Conservation (phyloP, 78 protist genomes). For the Abeoforma whisleri region DNA sequence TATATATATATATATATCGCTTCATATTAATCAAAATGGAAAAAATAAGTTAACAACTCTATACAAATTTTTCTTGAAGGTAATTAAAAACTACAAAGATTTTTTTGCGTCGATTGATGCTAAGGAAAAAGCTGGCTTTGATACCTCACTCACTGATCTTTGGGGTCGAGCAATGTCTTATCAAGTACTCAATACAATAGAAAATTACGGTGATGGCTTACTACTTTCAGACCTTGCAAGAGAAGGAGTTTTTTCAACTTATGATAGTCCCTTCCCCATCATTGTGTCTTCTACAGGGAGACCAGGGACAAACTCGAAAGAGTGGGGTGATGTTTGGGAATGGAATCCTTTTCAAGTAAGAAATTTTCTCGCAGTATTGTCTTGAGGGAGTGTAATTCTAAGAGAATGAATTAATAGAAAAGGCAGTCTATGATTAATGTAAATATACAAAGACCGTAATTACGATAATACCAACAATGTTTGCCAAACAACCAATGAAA, state of each 20-base stretch:
- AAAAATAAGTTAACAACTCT: no score
- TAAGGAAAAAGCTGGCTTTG: conserved; percentile 22
- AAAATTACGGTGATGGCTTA: no score
- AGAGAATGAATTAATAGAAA: no score
- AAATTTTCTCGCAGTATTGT: no score
- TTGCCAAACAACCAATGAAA: no score
- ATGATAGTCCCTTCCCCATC: conserved; percentile 8
- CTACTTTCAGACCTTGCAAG: conserved; percentile 14
- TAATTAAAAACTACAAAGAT: not conserved
- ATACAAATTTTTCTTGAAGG: no score
- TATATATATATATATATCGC: not conserved
- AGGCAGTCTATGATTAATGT: no score
- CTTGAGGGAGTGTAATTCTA: no score
- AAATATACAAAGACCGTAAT: no score
- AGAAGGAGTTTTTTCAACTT: conserved; percentile 6
- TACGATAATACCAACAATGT: no score
- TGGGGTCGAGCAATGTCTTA: not conserved
- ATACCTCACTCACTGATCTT: not conserved
- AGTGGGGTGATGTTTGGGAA: not conserved
- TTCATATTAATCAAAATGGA: not conserved
- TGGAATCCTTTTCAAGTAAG: conserved; percentile 2
- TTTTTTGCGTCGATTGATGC: conserved; percentile 18
- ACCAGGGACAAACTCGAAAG: not conserved
- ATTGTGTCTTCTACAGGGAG: not conserved
- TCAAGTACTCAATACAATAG: conserved; percentile 1